phyloP scores from a whole-genome alignment of 352 stramenopile genomes.

The Phytophthora vignae region DNA sequence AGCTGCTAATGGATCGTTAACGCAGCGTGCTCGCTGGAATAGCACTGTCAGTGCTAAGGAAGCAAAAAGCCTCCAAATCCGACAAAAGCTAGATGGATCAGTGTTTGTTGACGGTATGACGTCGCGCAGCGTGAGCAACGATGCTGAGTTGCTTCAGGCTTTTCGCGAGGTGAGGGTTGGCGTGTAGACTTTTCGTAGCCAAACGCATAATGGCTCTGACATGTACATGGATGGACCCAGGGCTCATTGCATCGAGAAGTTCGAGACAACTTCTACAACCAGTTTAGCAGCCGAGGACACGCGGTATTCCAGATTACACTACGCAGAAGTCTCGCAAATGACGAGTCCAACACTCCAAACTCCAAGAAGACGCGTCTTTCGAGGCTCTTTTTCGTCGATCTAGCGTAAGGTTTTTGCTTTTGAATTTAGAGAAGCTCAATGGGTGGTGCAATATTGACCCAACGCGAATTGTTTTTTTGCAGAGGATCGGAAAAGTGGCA shows the following conservation, averaged over 20 bases:
- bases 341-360: slow-evolving; percentile 8
- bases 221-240: slow-evolving; percentile 22
- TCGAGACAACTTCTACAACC: slow-evolving; percentile 79
- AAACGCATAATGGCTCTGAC: background rate
- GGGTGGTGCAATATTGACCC: slow-evolving; percentile 10
- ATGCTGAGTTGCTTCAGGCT: slow-evolving; percentile 59
- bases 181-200: background rate
- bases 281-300: slow-evolving; percentile 73
- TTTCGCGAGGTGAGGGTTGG: slow-evolving; percentile 58
- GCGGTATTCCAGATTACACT: slow-evolving; percentile 80
- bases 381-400: slow-evolving; percentile 75
- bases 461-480: slow-evolving; percentile 1
- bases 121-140: slow-evolving; percentile 52
- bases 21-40: slow-evolving; percentile 66
- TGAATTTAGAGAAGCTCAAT: background rate
- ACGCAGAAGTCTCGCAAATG: slow-evolving; percentile 39
- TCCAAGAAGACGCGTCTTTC: slow-evolving; percentile 54
- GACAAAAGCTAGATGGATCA: slow-evolving; percentile 69
- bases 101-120: slow-evolving; percentile 81
- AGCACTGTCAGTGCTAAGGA: slow-evolving; percentile 54
- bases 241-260: slow-evolving; percentile 73
- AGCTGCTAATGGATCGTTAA: slow-evolving; percentile 18
- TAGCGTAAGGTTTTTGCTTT: slow-evolving; percentile 61
- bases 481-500: slow-evolving; percentile 82
- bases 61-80: slow-evolving; percentile 56